These are phyloP conservation scores for Fraxinus paxiana DNA, from an alignment of 305 asterid species.

Conservation along the genomic window DNA sequence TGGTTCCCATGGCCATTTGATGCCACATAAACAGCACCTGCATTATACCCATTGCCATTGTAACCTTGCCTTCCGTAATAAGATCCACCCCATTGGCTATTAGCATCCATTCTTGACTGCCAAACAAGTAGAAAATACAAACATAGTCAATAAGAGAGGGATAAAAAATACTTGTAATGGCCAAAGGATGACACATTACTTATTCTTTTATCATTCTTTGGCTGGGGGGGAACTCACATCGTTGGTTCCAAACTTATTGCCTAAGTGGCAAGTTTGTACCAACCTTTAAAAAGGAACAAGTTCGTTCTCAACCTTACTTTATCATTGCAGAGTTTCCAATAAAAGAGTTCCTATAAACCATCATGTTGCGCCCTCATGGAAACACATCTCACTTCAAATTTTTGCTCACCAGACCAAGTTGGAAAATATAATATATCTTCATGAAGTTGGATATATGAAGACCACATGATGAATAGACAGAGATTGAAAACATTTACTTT, in stretches of 20 bases:
- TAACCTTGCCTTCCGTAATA: conserved; percentile 43
- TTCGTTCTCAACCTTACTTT: not conserved
- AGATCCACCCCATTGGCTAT: conserved; percentile 38
- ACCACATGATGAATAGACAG: not conserved
- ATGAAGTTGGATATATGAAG: not conserved
- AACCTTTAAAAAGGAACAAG: not conserved
- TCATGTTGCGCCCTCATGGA: not conserved
- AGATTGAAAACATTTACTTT: not conserved
- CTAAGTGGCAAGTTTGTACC: not conserved
- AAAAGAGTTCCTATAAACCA: not conserved
- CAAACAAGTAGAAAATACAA: not conserved
- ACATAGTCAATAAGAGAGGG: not conserved
- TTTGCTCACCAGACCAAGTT: not conserved
- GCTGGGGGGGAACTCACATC: not conserved
- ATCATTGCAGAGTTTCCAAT: not conserved
- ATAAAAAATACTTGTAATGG: not conserved
- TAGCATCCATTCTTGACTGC: conserved; percentile 35
- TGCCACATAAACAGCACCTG: conserved; percentile 37
- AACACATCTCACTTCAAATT: not conserved
- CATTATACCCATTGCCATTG: conserved; percentile 47
- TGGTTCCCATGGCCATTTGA: conserved; percentile 46
- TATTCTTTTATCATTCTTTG: not conserved
- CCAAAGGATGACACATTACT: not conserved
- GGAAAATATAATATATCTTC: not conserved
- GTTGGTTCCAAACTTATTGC: not conserved